phyloP scores from a whole-genome alignment of 2,329 filamentous ascomycete species.

The Colletotrichum spaethianum region DNA sequence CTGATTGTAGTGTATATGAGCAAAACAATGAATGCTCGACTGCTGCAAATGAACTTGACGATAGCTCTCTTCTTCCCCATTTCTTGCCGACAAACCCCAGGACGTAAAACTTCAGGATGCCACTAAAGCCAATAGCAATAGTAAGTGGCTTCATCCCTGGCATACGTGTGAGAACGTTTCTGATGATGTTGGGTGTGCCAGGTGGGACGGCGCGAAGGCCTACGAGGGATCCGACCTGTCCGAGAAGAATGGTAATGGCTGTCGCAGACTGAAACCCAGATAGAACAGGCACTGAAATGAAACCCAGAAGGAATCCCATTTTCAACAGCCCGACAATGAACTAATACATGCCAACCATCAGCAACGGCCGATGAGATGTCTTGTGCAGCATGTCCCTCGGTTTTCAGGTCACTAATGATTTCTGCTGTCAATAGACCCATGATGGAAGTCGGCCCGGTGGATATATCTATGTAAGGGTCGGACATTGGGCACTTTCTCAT shows the following conservation, averaged over 20 bases:
- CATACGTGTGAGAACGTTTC: slow-evolving; percentile 70
- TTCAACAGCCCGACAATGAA: slow-evolving; percentile 73
- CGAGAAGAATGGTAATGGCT: slow-evolving; percentile 75
- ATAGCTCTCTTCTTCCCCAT: slow-evolving; percentile 70
- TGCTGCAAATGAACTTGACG: slow-evolving; percentile 72
- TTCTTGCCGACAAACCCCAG: slow-evolving; percentile 71
- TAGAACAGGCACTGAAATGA: slow-evolving; percentile 75
- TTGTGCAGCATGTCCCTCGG: slow-evolving; percentile 65
- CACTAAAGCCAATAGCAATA: slow-evolving; percentile 70
- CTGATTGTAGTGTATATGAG: slow-evolving; percentile 75
- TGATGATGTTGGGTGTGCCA: slow-evolving; percentile 70
- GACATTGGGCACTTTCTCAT: no score
- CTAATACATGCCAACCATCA: slow-evolving; percentile 74
- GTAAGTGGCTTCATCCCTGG: slow-evolving; percentile 71
- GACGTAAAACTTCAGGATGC: slow-evolving; percentile 68
- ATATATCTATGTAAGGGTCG: slow-evolving; percentile 62
- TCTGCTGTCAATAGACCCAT: slow-evolving; percentile 75
- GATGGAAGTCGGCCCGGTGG: slow-evolving; percentile 75
- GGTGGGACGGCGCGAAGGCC: slow-evolving; percentile 65
- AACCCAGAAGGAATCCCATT: slow-evolving; percentile 76
- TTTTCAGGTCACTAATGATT: slow-evolving; percentile 66
- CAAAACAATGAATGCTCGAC: slow-evolving; percentile 72
- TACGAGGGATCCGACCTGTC: slow-evolving; percentile 74
- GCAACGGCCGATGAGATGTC: slow-evolving; percentile 73
- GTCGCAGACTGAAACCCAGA: slow-evolving; percentile 77